Evolutionary conservation across 805 yeast species (phyloP).

Genomic region (Sugiyamaella floridensis): DNA sequence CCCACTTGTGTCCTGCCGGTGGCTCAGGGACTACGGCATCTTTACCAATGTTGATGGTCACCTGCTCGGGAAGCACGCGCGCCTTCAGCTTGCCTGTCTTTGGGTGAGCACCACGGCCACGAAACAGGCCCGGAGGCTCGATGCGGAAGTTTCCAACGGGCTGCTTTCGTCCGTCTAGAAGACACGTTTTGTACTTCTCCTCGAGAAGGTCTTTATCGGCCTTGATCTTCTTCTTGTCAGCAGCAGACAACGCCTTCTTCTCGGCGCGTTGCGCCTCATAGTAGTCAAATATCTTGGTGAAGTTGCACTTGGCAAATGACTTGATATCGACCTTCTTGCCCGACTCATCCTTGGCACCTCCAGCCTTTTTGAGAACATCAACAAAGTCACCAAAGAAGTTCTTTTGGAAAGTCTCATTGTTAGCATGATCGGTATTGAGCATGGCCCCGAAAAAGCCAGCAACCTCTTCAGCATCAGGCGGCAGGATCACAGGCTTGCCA

Average conservation of each 20-base stretch:
- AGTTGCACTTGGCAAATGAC: conserved; percentile 68
- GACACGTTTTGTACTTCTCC: conserved; percentile 74
- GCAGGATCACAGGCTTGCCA: conserved; percentile 66
- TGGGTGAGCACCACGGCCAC: conserved; percentile 97
- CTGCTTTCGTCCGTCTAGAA: conserved; percentile 79
- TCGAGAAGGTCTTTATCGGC: conserved; percentile 68
- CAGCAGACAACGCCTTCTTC: conserved; percentile 58
- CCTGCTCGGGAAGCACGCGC: conserved; percentile 84
- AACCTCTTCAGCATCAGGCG: conserved; percentile 85
- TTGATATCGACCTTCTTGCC: conserved; percentile 36
- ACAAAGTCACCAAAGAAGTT: conserved; percentile 80
- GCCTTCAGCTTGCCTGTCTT: conserved; percentile 86
- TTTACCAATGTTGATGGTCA: conserved; percentile 72
- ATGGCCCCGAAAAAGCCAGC: conserved; percentile 93
- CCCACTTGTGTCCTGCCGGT: conserved; percentile 88
- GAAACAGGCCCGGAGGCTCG: conserved; percentile 92
- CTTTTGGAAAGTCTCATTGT: conserved; percentile 75
- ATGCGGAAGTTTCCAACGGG: conserved; percentile 90
- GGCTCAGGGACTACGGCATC: conserved; percentile 70
- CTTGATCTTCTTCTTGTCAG: conserved; percentile 70
- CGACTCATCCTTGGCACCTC: conserved; percentile 46
- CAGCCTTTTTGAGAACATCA: conserved; percentile 58
- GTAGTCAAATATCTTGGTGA: conserved; percentile 61
- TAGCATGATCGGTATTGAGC: conserved; percentile 75
- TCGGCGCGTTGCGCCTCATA: conserved; percentile 65